Evolutionary conservation across 176 grass and related monocot species (phyloP).

Genomic region (Zea luxurians): DNA sequence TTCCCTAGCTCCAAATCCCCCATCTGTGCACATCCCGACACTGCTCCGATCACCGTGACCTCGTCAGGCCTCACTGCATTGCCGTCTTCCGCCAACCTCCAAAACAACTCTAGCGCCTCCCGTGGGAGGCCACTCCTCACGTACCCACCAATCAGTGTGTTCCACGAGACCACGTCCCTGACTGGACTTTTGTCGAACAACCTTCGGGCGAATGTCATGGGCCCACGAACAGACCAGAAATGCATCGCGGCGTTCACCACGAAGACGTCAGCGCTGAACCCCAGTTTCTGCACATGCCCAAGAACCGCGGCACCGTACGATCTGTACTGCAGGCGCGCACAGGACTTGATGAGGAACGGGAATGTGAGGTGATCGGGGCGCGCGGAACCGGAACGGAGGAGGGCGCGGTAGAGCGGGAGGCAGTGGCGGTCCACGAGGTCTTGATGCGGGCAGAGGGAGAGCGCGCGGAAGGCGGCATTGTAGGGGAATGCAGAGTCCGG

Average conservation of each 20-base stretch:
- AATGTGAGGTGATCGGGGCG: conserved; percentile 61
- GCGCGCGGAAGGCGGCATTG: conserved; percentile 27
- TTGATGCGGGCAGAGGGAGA: not conserved
- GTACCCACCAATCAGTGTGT: conserved; percentile 52
- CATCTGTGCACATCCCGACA: conserved; percentile 40
- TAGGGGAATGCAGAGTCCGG: conserved; percentile 18
- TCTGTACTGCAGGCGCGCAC: conserved; percentile 34
- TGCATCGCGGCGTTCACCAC: conserved; percentile 55
- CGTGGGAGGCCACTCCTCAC: conserved; percentile 28
- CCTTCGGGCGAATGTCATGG: conserved; percentile 37
- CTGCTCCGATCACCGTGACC: conserved; percentile 57
- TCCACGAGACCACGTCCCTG: conserved; percentile 61
- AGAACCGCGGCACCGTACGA: conserved; percentile 40
- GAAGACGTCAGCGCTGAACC: conserved; percentile 49
- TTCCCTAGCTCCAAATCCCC: conserved; percentile 52
- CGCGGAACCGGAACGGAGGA: conserved; percentile 20
- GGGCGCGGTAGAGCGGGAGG: conserved; percentile 37
- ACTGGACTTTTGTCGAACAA: conserved; percentile 45
- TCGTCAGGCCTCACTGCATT: conserved; percentile 30
- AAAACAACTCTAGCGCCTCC: conserved; percentile 49
- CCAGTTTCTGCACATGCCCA: conserved; percentile 40
- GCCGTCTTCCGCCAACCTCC: conserved; percentile 30
- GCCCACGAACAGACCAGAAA: conserved; percentile 41
- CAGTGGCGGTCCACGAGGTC: conserved; percentile 19
- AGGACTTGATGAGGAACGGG: conserved; percentile 72